Percentiles rank a stretch among this genome's conserved stretches.
Evolutionary conservation across 208 protist genomes (phyloP).

Genomic region (Trypanosoma lewisi): DNA sequence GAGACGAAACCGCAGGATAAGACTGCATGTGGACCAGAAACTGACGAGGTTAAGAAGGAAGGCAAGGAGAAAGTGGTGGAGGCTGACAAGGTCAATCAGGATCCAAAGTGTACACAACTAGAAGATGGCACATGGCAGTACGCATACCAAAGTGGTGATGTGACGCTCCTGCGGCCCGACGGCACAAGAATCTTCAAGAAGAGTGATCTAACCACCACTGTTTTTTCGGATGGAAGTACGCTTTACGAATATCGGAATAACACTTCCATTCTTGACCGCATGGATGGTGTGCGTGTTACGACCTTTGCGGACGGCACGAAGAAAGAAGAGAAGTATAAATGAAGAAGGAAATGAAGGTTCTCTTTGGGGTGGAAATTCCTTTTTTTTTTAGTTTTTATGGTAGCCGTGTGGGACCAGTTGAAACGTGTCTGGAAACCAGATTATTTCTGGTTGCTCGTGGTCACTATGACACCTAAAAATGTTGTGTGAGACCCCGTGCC

Average conservation of each 20-base stretch:
- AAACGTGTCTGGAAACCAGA: too few species aligned
- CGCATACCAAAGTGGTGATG: conserved; percentile 63
- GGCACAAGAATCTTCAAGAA: conserved; percentile 70
- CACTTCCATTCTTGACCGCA: conserved; percentile 68
- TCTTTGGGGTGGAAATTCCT: not conserved
- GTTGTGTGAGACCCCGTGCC: too few species aligned
- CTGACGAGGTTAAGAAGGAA: conserved; percentile 9
- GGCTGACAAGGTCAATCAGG: conserved; percentile 4
- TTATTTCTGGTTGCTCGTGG: too few species aligned
- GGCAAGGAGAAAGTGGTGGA: not conserved
- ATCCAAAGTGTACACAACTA: conserved; percentile 48
- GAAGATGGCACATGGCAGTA: conserved; percentile 81
- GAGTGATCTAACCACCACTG: conserved; percentile 57
- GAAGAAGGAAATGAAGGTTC: not conserved
- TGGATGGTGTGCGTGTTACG: conserved; percentile 75
- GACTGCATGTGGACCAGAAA: not conserved
- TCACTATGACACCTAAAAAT: too few species aligned
- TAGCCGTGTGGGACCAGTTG: too few species aligned
- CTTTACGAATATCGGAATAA: conserved; percentile 79
- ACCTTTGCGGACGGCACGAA: conserved; percentile 72
- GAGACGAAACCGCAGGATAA: conserved; percentile 4
- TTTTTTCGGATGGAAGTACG: conserved; percentile 57
- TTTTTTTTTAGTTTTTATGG: too few species aligned
- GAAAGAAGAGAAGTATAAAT: conserved; percentile 44
- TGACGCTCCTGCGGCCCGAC: conserved; percentile 41